Conservation (phyloP, 164 flowering plant genomes). For the Cinnamomum chago region DNA sequence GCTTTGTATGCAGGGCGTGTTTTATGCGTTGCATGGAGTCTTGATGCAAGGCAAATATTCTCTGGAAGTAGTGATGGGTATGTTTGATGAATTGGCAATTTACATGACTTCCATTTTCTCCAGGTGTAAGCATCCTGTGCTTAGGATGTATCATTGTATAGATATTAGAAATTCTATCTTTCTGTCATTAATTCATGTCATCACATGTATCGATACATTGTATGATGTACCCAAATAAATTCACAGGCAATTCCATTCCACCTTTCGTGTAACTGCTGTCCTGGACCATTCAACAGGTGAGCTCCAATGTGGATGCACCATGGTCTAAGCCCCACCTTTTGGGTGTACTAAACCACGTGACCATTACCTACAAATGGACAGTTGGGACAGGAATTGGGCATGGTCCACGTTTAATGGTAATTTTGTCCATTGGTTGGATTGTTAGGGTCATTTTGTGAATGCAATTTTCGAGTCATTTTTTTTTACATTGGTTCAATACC, state of each 20-base stretch:
- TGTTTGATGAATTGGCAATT: slow-evolving; percentile 18
- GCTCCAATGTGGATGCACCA: neutral
- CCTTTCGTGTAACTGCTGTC: neutral
- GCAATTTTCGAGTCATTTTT: neutral
- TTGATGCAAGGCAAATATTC: slow-evolving; percentile 59
- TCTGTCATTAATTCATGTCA: too few species aligned
- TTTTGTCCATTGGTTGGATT: neutral
- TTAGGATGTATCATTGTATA: neutral
- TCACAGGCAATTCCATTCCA: neutral
- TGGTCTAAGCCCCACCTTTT: neutral
- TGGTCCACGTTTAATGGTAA: neutral
- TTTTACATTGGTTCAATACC: too few species aligned
- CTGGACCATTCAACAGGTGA: neutral
- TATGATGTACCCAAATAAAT: neutral
- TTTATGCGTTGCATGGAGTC: slow-evolving; percentile 85
- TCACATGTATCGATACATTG: neutral
- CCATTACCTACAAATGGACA: neutral
- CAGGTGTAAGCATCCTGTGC: neutral
- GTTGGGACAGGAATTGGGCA: neutral
- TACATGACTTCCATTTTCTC: neutral
- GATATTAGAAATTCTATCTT: neutral
- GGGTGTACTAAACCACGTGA: neutral
- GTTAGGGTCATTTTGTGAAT: neutral
- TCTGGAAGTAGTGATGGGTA: slow-evolving; percentile 98
- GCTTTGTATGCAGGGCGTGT: slow-evolving; percentile 51